Conservation (phyloP, 202 grass and related monocot genomes). For the Brachypodium distachyon region DNA sequence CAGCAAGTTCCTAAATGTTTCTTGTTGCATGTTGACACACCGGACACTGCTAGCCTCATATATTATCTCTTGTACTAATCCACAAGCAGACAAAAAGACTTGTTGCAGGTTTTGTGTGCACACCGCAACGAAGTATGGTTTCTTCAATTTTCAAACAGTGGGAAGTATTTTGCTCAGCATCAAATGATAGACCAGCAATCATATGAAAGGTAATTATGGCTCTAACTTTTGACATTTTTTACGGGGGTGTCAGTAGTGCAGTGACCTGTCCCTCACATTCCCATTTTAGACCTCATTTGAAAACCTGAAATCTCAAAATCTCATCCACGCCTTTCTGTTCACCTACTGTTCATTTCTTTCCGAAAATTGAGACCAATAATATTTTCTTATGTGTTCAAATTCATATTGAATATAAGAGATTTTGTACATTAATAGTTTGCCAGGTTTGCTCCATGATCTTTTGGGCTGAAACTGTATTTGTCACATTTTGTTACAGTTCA, state of each 20-base stretch:
- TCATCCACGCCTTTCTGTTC: neutral
- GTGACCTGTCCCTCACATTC: neutral
- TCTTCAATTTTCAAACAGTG: slow-evolving; percentile 88
- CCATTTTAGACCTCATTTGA: neutral
- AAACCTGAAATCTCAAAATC: neutral
- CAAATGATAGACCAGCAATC: slow-evolving; percentile 73
- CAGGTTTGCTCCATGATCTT: neutral
- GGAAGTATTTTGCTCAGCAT: slow-evolving; percentile 93
- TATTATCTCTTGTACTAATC: slow-evolving; percentile 8
- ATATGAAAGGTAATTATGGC: slow-evolving; percentile 90
- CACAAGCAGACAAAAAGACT: neutral
- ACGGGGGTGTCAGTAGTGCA: neutral
- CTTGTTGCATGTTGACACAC: neutral
- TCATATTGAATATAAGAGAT: neutral
- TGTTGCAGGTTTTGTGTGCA: slow-evolving; percentile 58
- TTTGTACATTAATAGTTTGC: slow-evolving; percentile 3
- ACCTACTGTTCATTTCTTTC: neutral
- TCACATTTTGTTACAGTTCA: neutral
- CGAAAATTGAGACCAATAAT: neutral
- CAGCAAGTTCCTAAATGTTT: neutral
- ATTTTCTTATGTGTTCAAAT: neutral
- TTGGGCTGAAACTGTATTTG: neutral
- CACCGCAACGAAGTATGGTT: slow-evolving; percentile 93
- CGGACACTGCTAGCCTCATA: neutral
- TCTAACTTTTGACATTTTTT: slow-evolving; percentile 8